phyloP scores from a whole-genome alignment of 441 rosid genomes.

The Eruca vesicaria region DNA sequence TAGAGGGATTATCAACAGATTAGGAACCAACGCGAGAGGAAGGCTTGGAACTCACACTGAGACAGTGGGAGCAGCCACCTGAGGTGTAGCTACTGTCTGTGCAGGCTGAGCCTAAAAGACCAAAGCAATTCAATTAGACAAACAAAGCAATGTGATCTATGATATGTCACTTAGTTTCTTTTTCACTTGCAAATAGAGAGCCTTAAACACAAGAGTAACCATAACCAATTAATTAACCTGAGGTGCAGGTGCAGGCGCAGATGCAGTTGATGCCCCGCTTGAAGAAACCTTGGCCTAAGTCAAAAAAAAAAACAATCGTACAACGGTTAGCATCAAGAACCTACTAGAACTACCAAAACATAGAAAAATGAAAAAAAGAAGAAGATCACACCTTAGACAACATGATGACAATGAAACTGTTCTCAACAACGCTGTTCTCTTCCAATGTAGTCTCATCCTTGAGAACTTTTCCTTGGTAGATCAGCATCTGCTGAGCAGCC shows the following conservation, averaged over 20 bases:
- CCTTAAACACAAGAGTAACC: neutral
- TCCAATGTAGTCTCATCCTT: conserved; percentile 65
- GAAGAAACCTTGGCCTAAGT: conserved; percentile 57
- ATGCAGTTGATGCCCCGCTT: conserved; percentile 51
- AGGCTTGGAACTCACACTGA: conserved; percentile 41
- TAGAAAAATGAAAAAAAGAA: neutral
- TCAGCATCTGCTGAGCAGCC: conserved; percentile 72
- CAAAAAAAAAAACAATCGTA: neutral
- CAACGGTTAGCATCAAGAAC: neutral
- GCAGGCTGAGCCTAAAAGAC: conserved; percentile 45
- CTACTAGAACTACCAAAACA: neutral
- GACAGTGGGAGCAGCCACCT: conserved; percentile 39
- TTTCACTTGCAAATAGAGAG: conserved; percentile 3
- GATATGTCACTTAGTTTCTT: neutral
- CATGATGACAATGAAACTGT: conserved; percentile 76
- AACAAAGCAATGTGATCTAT: conserved; percentile 9
- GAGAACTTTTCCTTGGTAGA: conserved; percentile 82
- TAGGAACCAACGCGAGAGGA: neutral
- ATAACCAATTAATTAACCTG: conserved; percentile 42
- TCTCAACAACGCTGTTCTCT: conserved; percentile 68
- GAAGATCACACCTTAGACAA: conserved; percentile 60
- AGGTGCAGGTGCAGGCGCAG: conserved; percentile 26
- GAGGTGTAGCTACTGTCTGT: conserved; percentile 39
- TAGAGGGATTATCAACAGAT: neutral
- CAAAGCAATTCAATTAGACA: conserved; percentile 7